Evolutionary conservation across 345 rosid species (phyloP).

Genomic region (Euphorbia tirucalli): DNA sequence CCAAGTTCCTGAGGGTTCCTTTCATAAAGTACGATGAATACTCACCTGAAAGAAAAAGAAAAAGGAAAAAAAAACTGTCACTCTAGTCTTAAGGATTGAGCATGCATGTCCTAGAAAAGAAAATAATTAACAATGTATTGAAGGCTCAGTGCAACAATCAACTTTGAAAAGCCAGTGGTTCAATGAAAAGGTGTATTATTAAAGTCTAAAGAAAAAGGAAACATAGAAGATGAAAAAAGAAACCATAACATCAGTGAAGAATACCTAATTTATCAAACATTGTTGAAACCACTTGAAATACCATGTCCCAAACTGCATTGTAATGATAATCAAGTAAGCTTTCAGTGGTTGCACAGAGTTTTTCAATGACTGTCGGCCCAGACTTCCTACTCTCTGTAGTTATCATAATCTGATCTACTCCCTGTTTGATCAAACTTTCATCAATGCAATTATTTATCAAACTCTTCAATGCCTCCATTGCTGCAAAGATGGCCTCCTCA

Average conservation of each 20-base stretch:
- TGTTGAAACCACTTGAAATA: conserved; percentile 70
- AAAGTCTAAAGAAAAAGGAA: neutral
- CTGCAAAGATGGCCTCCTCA: conserved; percentile 89
- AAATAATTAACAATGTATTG: neutral
- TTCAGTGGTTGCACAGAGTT: conserved; percentile 68
- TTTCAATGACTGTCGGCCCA: conserved; percentile 77
- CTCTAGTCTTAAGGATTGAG: neutral
- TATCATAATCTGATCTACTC: conserved; percentile 49
- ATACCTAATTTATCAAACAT: conserved; percentile 85
- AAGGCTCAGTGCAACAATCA: neutral
- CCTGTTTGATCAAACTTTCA: conserved; percentile 69
- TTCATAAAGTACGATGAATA: conserved; percentile 74
- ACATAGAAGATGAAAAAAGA: neutral
- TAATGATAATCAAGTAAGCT: conserved; percentile 82
- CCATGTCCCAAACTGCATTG: conserved; percentile 76
- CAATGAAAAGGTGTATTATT: neutral
- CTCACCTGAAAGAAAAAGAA: conserved; percentile 41
- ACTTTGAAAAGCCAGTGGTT: neutral
- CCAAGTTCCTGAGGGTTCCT: conserved; percentile 70
- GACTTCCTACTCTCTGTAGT: conserved; percentile 42
- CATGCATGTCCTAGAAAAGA: neutral
- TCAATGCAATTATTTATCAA: conserved; percentile 69
- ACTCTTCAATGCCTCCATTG: conserved; percentile 69
- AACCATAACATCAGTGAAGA: conserved; percentile 8
- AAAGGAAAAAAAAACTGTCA: no score